Percentiles rank a stretch among this genome's conserved stretches.
phyloP scores from a whole-genome alignment of 179 eudicot genomes.

The Patellifolia procumbens region DNA sequence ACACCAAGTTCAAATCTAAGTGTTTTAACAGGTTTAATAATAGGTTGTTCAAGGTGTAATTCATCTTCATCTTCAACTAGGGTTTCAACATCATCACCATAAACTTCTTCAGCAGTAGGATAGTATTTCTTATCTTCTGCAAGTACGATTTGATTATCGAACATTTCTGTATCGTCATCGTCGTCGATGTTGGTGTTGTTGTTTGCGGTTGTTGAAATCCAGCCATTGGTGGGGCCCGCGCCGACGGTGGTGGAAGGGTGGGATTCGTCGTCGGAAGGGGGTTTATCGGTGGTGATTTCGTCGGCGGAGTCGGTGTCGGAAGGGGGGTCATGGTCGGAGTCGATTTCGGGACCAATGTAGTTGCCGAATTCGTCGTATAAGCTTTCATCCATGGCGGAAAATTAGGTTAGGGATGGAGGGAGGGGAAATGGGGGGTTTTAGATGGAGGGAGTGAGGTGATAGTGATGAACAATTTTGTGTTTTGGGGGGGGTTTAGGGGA shows the following conservation, averaged over 20 bases:
- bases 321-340: constrained; percentile 60
- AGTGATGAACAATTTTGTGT: too few relatives aligned
- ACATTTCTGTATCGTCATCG: constrained; percentile 67
- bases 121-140: constrained; percentile 97
- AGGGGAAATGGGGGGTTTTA: constrained; percentile 14
- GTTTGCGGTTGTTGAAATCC: constrained; percentile 50
- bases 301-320: constrained; percentile 36
- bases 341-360: constrained; percentile 97
- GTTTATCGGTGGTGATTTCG: constrained; percentile 39
- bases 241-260: constrained; percentile 45
- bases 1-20: constrained; percentile 89
- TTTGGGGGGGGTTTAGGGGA: too few relatives aligned
- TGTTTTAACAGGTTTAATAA: constrained; percentile 75
- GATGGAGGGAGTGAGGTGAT: background rate
- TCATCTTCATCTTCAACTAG: constrained; percentile 98
- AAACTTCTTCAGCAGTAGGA: constrained; percentile 95
- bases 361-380: constrained; percentile 96
- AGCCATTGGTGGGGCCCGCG: constrained; percentile 54
- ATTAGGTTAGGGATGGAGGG: background rate
- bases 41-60: constrained; percentile 77
- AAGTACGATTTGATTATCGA: constrained; percentile 79
- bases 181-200: constrained; percentile 37
- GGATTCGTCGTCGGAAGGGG: constrained; percentile 40
- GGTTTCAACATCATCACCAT: constrained; percentile 97
- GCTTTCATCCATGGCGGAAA: constrained; percentile 75